A percentile compares a stretch with the other conserved stretches of the same genome.
These are phyloP conservation scores for Diaporthe ilicicola DNA, from an alignment of 2,329 filamentous ascomycete genomes.

Conservation along the genomic window DNA sequence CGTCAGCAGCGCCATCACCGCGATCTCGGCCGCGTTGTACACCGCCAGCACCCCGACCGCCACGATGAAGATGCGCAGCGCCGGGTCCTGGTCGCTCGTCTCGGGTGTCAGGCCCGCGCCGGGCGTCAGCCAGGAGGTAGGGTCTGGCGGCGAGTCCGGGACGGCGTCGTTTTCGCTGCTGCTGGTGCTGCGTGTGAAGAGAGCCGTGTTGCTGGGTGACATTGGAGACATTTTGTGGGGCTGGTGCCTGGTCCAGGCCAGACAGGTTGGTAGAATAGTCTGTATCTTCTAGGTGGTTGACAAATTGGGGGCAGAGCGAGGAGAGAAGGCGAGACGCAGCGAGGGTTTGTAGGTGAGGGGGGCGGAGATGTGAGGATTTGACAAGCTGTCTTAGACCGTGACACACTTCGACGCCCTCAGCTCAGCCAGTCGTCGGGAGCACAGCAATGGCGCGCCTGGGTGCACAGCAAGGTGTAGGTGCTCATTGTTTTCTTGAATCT, in stretches of 20 bases:
- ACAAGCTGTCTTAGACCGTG: neutral
- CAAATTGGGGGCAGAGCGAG: neutral
- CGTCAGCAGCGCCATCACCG: conserved; percentile 1
- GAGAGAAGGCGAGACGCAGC: neutral
- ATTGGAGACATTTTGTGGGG: neutral
- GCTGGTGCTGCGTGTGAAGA: neutral
- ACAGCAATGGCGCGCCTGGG: neutral
- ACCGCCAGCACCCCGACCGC: conserved; percentile 2
- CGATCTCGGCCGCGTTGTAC: conserved; percentile 24
- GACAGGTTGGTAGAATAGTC: neutral
- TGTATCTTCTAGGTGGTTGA: neutral
- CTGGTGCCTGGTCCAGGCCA: neutral
- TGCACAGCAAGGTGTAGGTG: neutral
- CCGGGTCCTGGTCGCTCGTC: neutral
- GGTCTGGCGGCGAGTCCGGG: neutral
- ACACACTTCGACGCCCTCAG: neutral
- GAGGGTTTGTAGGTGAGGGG: too few relatives aligned
- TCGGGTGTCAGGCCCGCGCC: conserved; percentile 19
- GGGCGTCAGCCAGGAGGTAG: conserved; percentile 1
- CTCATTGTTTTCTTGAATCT: conserved; percentile 17
- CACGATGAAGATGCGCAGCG: neutral
- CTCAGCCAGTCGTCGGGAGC: conserved; percentile 7
- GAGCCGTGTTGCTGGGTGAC: neutral
- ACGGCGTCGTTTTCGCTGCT: neutral
- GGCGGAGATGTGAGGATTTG: neutral